Percentiles rank a stretch among this genome's conserved stretches.
Evolutionary conservation across 2,329 filamentous ascomycete genomes (phyloP).

Genomic region (Pseudogymnoascus sp.): DNA sequence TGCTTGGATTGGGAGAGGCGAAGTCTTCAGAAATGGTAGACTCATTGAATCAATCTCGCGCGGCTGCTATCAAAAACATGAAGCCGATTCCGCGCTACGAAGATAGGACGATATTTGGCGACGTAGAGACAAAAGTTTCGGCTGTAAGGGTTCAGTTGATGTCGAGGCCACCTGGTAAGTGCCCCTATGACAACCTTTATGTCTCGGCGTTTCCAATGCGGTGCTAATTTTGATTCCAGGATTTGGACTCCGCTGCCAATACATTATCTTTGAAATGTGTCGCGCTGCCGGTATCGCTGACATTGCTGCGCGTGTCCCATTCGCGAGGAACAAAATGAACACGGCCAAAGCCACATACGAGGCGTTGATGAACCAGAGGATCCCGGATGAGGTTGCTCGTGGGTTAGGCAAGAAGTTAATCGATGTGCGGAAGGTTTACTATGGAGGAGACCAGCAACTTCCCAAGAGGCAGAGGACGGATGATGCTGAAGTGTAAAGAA

Average conservation of each 20-base stretch:
- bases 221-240: conserved; percentile 42
- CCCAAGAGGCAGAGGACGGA: background rate
- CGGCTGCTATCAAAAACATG: conserved; percentile 85
- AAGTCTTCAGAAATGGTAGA: conserved; percentile 69
- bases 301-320: conserved; percentile 71
- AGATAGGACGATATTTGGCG: conserved; percentile 81
- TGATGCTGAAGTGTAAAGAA: background rate
- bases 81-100: conserved; percentile 87
- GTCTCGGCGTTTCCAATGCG: background rate
- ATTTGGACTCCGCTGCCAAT: conserved; percentile 86
- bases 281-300: conserved; percentile 80
- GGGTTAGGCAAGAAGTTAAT: conserved; percentile 91
- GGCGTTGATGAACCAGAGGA: conserved; percentile 71
- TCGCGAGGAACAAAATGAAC: conserved; percentile 94
- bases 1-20: conserved; percentile 81
- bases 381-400: conserved; percentile 83
- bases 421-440: conserved; percentile 94
- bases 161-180: conserved; percentile 77
- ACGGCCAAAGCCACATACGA: conserved; percentile 85
- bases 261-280: conserved; percentile 90
- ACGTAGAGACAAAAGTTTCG: conserved; percentile 74
- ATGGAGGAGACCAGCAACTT: conserved; percentile 49
- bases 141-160: conserved; percentile 79
- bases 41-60: conserved; percentile 62
- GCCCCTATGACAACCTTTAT: background rate